Conservation (phyloP, 108 stramenopile genomes). For the Discostella pseudostelligera region DNA sequence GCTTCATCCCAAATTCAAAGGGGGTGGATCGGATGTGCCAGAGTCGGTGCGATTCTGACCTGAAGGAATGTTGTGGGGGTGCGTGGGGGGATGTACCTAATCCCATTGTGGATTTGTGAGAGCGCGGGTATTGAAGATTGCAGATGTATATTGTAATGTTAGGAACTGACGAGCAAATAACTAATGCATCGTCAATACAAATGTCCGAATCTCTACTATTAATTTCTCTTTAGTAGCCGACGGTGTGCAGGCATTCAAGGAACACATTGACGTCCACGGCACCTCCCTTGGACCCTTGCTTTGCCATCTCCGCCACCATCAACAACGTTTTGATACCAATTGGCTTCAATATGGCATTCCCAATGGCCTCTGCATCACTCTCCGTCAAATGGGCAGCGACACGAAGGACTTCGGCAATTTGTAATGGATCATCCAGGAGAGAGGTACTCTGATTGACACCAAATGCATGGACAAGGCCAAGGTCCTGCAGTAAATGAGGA, state of each 20-base stretch:
- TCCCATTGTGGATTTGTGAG: too few species aligned
- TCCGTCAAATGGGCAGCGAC: slow-evolving; percentile 79
- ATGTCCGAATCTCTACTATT: background rate
- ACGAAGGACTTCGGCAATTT: slow-evolving; percentile 84
- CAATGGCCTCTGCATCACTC: slow-evolving; percentile 82
- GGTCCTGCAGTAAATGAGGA: slow-evolving; percentile 87
- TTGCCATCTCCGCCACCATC: slow-evolving; percentile 97
- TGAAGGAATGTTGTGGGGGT: background rate
- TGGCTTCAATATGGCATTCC: slow-evolving; percentile 85
- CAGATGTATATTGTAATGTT: background rate
- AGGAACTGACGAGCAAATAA: too few species aligned
- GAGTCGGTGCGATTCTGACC: too few species aligned
- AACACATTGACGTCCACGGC: slow-evolving; percentile 87
- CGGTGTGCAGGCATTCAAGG: slow-evolving; percentile 95
- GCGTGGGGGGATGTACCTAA: background rate
- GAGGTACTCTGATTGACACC: slow-evolving; percentile 84
- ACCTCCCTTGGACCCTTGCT: slow-evolving; percentile 71
- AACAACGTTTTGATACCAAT: slow-evolving; percentile 97
- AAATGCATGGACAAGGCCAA: slow-evolving; percentile 92
- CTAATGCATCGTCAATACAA: background rate
- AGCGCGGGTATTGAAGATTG: too few species aligned
- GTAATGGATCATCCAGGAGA: slow-evolving; percentile 77
- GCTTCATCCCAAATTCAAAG: slow-evolving; percentile 38
- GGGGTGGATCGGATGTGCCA: background rate
- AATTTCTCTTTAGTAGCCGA: slow-evolving; percentile 71